A percentile compares a stretch with the other conserved stretches of the same genome.
Evolutionary conservation across 805 yeast genomes (phyloP).

Genomic region (Tetrapisispora nanseiensis): DNA sequence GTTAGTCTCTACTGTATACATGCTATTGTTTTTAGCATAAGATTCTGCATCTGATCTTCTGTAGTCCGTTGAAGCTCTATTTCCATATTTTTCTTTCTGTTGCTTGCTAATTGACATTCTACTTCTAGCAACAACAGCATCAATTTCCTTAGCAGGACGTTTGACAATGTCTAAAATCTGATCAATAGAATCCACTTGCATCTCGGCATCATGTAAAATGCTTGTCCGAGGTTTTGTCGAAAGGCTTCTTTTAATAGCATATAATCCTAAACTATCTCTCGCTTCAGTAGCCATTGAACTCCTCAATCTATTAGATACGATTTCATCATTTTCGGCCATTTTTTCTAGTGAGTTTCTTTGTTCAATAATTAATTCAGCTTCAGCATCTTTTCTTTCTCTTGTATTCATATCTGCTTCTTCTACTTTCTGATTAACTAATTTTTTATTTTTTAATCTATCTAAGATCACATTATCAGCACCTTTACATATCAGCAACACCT

Average conservation of each 20-base stretch:
- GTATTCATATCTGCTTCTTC: slow-evolving; percentile 51
- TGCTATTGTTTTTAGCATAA: no score
- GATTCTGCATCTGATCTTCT: not conserved
- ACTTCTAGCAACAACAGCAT: slow-evolving; percentile 42
- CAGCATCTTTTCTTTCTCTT: slow-evolving; percentile 56
- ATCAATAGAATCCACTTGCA: slow-evolving; percentile 38
- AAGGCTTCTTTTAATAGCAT: slow-evolving; percentile 25
- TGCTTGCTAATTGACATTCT: slow-evolving; percentile 50
- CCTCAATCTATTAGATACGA: slow-evolving; percentile 28
- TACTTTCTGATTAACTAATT: slow-evolving; percentile 53
- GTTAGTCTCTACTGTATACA: not conserved
- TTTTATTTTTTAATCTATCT: slow-evolving; percentile 53
- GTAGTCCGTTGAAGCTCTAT: slow-evolving; percentile 6
- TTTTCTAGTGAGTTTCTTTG: slow-evolving; percentile 41
- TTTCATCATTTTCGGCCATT: slow-evolving; percentile 11
- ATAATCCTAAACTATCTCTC: slow-evolving; percentile 21
- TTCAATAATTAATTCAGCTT: slow-evolving; percentile 65
- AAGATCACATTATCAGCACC: slow-evolving; percentile 92
- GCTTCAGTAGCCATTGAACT: slow-evolving; percentile 21
- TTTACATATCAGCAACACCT: slow-evolving; percentile 73
- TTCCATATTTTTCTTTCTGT: slow-evolving; percentile 46
- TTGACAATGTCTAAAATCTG: slow-evolving; percentile 35
- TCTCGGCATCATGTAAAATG: slow-evolving; percentile 17
- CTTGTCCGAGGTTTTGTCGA: slow-evolving; percentile 12
- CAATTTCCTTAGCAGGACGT: slow-evolving; percentile 42